These are phyloP conservation scores for Thuja plicata DNA, from an alignment of 83 land plant genomes.

Conservation along the genomic window DNA sequence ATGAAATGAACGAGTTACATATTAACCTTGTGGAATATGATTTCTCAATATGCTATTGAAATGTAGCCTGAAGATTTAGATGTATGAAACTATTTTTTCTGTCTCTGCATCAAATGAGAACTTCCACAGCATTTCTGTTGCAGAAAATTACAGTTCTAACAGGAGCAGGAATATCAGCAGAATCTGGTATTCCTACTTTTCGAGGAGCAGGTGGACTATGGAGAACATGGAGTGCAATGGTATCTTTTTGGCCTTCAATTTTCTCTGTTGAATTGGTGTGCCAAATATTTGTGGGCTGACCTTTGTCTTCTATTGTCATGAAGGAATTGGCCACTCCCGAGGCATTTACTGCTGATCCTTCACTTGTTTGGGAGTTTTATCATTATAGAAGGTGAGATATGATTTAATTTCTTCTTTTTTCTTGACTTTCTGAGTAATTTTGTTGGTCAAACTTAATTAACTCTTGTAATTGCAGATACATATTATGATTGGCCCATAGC, in stretches of 20 bases:
- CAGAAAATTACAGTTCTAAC: slow-evolving; percentile 57
- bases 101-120: neutral
- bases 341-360: slow-evolving; percentile 49
- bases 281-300: neutral
- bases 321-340: slow-evolving; percentile 57
- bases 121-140: neutral
- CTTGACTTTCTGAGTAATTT: neutral
- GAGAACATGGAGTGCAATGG: slow-evolving; percentile 55
- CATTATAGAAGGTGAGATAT: slow-evolving; percentile 44
- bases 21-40: neutral
- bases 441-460: neutral
- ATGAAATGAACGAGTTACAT: neutral
- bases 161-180: slow-evolving; percentile 61
- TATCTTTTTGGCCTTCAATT: slow-evolving; percentile 17
- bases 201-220: slow-evolving; percentile 53
- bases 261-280: slow-evolving; percentile 1
- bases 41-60: neutral
- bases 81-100: neutral
- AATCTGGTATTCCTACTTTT: slow-evolving; percentile 58
- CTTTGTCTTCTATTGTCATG: neutral
- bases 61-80: neutral
- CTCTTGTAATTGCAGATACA: neutral
- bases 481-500: neutral
- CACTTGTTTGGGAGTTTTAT: slow-evolving; percentile 61
- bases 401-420: neutral